Conservation (phyloP, 148 eudicot genomes). For the Bassia scoparia region DNA sequence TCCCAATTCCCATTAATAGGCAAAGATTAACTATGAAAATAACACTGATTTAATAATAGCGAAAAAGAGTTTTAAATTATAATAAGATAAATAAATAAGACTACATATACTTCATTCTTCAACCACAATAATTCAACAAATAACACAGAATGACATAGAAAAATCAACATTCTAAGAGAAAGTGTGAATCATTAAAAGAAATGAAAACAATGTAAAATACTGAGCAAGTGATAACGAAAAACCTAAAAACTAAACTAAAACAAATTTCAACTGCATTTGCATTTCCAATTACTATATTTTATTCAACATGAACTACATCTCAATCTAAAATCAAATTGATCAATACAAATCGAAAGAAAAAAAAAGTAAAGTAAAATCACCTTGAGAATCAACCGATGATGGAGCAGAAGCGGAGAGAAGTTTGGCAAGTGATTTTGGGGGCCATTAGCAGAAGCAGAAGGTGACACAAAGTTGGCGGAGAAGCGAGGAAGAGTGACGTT, state of each 20-base stretch:
- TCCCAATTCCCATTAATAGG: not conserved
- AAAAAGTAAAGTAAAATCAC: conserved; percentile 25
- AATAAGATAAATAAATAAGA: too few relatives aligned
- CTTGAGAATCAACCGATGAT: conserved; percentile 31
- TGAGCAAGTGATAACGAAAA: too few relatives aligned
- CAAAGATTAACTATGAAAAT: not conserved
- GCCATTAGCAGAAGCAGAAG: conserved; percentile 28
- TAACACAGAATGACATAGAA: too few relatives aligned
- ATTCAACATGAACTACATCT: too few relatives aligned
- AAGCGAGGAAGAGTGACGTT: conserved; percentile 26
- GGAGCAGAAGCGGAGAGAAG: conserved; percentile 39
- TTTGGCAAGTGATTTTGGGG: conserved; percentile 46
- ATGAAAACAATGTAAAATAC: too few relatives aligned
- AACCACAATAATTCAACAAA: too few relatives aligned
- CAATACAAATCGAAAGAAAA: not conserved
- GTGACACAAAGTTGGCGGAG: conserved; percentile 14
- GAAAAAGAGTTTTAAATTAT: too few relatives aligned
- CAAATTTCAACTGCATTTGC: not conserved
- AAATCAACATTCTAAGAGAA: too few relatives aligned
- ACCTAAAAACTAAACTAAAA: not conserved
- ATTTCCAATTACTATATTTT: too few relatives aligned
- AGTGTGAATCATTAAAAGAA: too few relatives aligned
- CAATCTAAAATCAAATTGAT: not conserved
- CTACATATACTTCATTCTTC: too few relatives aligned
- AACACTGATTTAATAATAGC: not conserved